Evolutionary conservation across 2,329 filamentous ascomycete genomes (phyloP).

Genomic region (Dothidotthia symphoricarpi): DNA sequence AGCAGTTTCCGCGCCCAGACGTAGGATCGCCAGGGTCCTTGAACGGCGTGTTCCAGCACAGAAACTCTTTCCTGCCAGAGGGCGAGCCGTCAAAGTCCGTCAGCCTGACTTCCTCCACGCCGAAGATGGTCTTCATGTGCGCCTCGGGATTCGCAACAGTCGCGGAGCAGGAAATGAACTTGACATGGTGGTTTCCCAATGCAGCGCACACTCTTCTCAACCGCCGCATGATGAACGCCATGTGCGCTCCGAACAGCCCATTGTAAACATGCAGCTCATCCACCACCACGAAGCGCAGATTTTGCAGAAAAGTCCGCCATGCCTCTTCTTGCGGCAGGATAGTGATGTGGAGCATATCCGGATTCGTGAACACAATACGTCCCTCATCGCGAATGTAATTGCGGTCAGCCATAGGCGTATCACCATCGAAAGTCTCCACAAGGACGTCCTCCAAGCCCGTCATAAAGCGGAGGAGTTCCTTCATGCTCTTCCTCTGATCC

Average conservation of each 20-base stretch:
- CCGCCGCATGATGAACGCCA: slow-evolving; percentile 91
- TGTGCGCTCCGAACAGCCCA: slow-evolving; percentile 87
- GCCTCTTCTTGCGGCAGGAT: slow-evolving; percentile 88
- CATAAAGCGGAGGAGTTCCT: slow-evolving; percentile 80
- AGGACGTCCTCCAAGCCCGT: slow-evolving; percentile 69
- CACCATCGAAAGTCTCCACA: slow-evolving; percentile 94
- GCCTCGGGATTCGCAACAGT: slow-evolving; percentile 89
- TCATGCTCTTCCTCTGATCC: slow-evolving; percentile 85
- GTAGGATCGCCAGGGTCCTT: slow-evolving; percentile 84
- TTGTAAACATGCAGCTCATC: slow-evolving; percentile 94
- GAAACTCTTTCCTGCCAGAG: slow-evolving; percentile 86
- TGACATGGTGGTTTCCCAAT: slow-evolving; percentile 79
- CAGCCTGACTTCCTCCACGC: slow-evolving; percentile 74
- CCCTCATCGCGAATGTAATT: slow-evolving; percentile 82
- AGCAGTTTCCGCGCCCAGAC: slow-evolving; percentile 78
- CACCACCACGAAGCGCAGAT: slow-evolving; percentile 83
- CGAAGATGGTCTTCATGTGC: slow-evolving; percentile 95
- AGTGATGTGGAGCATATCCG: slow-evolving; percentile 94
- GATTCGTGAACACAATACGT: slow-evolving; percentile 94
- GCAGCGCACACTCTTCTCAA: slow-evolving; percentile 85
- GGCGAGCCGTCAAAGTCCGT: slow-evolving; percentile 93
- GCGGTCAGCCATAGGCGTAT: slow-evolving; percentile 79
- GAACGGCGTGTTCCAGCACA: slow-evolving; percentile 97
- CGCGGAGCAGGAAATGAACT: slow-evolving; percentile 93
- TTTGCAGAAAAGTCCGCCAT: slow-evolving; percentile 86